Percentiles rank a stretch among this genome's conserved stretches.
These are phyloP conservation scores for Paecilomyces fulvus DNA, from an alignment of 2,329 filamentous ascomycete species.

Conservation along the genomic window DNA sequence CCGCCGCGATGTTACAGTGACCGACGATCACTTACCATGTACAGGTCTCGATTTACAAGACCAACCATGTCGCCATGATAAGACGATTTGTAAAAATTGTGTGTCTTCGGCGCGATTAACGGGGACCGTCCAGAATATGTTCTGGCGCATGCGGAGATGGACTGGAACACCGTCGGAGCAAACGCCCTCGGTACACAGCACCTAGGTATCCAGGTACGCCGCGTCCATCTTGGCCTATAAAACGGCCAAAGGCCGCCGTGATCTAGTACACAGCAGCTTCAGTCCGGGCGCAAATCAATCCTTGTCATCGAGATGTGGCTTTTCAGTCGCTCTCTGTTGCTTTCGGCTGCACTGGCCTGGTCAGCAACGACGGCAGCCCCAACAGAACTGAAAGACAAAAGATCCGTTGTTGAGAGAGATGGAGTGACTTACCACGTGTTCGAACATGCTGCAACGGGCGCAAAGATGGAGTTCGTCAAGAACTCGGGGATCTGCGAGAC, in stretches of 20 bases:
- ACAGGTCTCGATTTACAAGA: neutral
- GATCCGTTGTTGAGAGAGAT: slow-evolving; percentile 23
- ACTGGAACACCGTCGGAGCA: neutral
- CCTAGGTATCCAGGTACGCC: neutral
- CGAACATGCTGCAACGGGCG: slow-evolving; percentile 40
- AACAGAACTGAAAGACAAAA: slow-evolving; percentile 31
- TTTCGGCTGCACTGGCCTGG: neutral
- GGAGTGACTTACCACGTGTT: slow-evolving; percentile 39
- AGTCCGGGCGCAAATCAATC: too few relatives aligned
- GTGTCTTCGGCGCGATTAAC: neutral
- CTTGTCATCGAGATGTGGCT: neutral
- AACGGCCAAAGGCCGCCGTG: neutral
- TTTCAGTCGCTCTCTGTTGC: neutral
- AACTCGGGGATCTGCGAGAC: slow-evolving; percentile 41
- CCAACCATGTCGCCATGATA: neutral
- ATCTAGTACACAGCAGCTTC: too few relatives aligned
- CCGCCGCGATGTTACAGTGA: neutral
- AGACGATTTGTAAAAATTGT: neutral
- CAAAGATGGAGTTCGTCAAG: slow-evolving; percentile 40
- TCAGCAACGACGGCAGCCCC: neutral
- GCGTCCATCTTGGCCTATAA: neutral
- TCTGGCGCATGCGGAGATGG: neutral
- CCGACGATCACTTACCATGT: neutral
- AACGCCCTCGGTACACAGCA: neutral
- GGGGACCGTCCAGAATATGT: neutral